Evolutionary conservation across 306 rosid species (phyloP).

Genomic region (Vigna reflexopilosa): DNA sequence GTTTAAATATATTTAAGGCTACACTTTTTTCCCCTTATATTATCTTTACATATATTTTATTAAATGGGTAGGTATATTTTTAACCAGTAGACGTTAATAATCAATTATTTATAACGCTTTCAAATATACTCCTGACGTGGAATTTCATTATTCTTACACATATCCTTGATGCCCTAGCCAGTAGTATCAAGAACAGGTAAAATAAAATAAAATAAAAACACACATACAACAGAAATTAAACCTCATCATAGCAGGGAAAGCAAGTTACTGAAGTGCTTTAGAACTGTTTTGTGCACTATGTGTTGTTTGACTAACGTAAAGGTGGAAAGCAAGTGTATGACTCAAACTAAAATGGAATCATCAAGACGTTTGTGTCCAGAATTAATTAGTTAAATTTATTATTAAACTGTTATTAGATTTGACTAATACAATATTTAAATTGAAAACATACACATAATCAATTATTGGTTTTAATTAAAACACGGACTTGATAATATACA

Average conservation of each 20-base stretch:
- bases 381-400: not conserved
- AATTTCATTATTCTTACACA: not conserved
- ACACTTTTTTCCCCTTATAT: not conserved
- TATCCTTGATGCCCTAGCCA: not conserved
- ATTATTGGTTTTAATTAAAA: not conserved
- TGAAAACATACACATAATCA: not conserved
- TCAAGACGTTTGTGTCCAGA: not conserved
- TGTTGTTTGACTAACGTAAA: slow-evolving; percentile 13
- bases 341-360: not conserved
- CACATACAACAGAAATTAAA: not conserved
- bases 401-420: not conserved
- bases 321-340: not conserved
- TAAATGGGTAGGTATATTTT: not conserved
- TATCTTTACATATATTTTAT: not conserved
- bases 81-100: not conserved
- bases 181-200: slow-evolving; percentile 8
- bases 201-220: not conserved
- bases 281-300: slow-evolving; percentile 29
- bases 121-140: slow-evolving; percentile 34
- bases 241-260: slow-evolving; percentile 7
- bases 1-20: not conserved
- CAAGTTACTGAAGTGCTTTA: not conserved
- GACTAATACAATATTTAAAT: not conserved
- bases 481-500: not conserved
- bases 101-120: slow-evolving; percentile 9